phyloP scores from a whole-genome alignment of 768 basidiomycete species.

The Boletus sensibilis region DNA sequence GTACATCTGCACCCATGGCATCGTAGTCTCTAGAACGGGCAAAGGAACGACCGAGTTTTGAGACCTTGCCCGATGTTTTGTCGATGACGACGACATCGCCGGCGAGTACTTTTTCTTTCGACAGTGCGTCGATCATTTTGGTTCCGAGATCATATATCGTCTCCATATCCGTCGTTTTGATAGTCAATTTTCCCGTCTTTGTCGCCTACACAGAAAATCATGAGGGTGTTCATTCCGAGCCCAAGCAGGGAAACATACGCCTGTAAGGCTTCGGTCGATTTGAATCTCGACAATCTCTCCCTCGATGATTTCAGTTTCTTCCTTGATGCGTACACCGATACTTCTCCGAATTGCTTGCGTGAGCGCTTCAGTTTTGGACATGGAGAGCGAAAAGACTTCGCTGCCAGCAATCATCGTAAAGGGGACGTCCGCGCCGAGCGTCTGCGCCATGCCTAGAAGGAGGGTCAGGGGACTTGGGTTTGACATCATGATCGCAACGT shows the following conservation, averaged over 20 bases:
- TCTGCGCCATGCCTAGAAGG: conserved; percentile 87
- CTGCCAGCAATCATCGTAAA: conserved; percentile 98
- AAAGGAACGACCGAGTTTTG: conserved; percentile 94
- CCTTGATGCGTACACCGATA: conserved; percentile 96
- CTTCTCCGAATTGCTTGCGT: conserved; percentile 95
- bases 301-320: conserved; percentile 96
- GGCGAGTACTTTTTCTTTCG: conserved; percentile 93
- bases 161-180: conserved; percentile 99
- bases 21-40: conserved; percentile 98
- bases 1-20: conserved; percentile 97
- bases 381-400: conserved; percentile 97
- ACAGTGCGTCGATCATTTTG: conserved; percentile 98
- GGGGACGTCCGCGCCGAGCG: conserved; percentile 89
- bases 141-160: conserved; percentile 97
- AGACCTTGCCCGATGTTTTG: conserved; percentile 95
- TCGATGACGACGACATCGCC: conserved; percentile 97
- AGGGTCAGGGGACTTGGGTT: not conserved
- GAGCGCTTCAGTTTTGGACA: conserved; percentile 98
- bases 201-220: conserved; percentile 61
- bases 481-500: too few relatives aligned
- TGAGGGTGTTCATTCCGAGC: not conserved
- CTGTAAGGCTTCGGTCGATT: conserved; percentile 94
- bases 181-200: conserved; percentile 95
- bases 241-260: conserved; percentile 49
- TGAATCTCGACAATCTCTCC: conserved; percentile 99